phyloP scores from a whole-genome alignment of 805 yeast genomes.

The Wickerhamiella dianesei region DNA sequence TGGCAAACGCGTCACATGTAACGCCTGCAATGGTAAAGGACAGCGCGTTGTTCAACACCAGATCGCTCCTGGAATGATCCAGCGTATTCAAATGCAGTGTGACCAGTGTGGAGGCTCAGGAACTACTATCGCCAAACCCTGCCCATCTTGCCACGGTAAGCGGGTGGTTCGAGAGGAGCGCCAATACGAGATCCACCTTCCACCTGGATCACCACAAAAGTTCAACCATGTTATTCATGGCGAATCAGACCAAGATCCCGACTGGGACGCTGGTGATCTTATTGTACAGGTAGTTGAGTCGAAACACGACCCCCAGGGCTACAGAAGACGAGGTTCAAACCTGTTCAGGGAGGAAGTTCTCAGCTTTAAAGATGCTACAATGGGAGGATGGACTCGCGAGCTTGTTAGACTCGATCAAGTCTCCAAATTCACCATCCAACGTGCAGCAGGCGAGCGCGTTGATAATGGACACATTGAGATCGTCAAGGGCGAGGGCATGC shows the following conservation, averaged over 20 bases:
- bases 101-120: slow-evolving; percentile 75
- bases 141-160: slow-evolving; percentile 57
- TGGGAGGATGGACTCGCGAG: slow-evolving; percentile 69
- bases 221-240: slow-evolving; percentile 48
- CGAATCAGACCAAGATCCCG: slow-evolving; percentile 78
- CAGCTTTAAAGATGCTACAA: slow-evolving; percentile 52
- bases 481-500: slow-evolving; percentile 77
- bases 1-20: slow-evolving; percentile 53
- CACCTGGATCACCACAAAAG: slow-evolving; percentile 57
- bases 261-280: slow-evolving; percentile 69
- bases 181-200: slow-evolving; percentile 45
- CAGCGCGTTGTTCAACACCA: slow-evolving; percentile 50
- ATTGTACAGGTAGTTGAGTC: slow-evolving; percentile 48
- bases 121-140: slow-evolving; percentile 44
- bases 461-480: slow-evolving; percentile 59
- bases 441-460: slow-evolving; percentile 41
- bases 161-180: slow-evolving; percentile 47
- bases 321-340: slow-evolving; percentile 60
- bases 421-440: slow-evolving; percentile 34
- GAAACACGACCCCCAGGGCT: slow-evolving; percentile 51
- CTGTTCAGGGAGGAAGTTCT: slow-evolving; percentile 73
- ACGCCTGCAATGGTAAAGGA: slow-evolving; percentile 65
- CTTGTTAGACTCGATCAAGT: slow-evolving; percentile 55
- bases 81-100: slow-evolving; percentile 68
- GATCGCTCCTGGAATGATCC: slow-evolving; percentile 82